Evolutionary conservation across 2,329 filamentous ascomycete genomes (phyloP).

Genomic region (Epichloe sibirici): DNA sequence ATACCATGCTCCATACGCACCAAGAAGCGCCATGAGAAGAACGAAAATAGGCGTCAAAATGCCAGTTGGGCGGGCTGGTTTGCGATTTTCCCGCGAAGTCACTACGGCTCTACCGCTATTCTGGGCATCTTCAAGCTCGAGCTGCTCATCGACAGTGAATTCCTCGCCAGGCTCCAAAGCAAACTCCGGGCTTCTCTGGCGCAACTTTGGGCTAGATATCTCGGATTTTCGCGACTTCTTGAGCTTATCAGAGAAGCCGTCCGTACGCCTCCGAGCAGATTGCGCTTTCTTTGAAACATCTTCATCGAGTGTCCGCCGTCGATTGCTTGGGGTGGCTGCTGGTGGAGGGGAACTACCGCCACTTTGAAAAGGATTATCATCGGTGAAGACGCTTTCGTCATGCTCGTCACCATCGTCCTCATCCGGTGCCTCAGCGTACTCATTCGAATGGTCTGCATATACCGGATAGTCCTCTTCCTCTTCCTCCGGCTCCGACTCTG

Average conservation of each 20-base stretch:
- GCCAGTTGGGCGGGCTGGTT: conserved; percentile 28
- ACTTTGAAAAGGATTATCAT: conserved; percentile 89
- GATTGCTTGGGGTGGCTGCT: conserved; percentile 34
- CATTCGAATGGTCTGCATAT: conserved; percentile 45
- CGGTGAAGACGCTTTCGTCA: conserved; percentile 58
- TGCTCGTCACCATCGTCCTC: conserved; percentile 20
- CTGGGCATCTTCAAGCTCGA: conserved; percentile 62
- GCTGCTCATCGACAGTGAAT: conserved; percentile 82
- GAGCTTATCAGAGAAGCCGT: conserved; percentile 16
- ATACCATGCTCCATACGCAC: conserved; percentile 70
- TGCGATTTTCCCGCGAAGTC: conserved; percentile 29
- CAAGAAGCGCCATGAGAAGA: conserved; percentile 56
- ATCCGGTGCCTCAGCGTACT: conserved; percentile 20
- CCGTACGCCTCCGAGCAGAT: conserved; percentile 33
- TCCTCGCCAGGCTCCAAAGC: conserved; percentile 66
- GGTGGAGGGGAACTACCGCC: conserved; percentile 53
- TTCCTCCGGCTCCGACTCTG: conserved; percentile 39
- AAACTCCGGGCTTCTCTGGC: conserved; percentile 22
- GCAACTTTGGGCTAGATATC: conserved; percentile 31
- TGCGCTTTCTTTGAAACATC: conserved; percentile 30
- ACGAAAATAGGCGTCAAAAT: conserved; percentile 57
- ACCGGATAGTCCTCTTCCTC: conserved; percentile 11
- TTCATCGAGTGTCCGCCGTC: conserved; percentile 35
- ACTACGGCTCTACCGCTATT: conserved; percentile 37
- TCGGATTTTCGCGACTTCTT: conserved; percentile 44